These are phyloP conservation scores for Atalantia buxifolia DNA, from an alignment of 345 rosid species.

Conservation along the genomic window DNA sequence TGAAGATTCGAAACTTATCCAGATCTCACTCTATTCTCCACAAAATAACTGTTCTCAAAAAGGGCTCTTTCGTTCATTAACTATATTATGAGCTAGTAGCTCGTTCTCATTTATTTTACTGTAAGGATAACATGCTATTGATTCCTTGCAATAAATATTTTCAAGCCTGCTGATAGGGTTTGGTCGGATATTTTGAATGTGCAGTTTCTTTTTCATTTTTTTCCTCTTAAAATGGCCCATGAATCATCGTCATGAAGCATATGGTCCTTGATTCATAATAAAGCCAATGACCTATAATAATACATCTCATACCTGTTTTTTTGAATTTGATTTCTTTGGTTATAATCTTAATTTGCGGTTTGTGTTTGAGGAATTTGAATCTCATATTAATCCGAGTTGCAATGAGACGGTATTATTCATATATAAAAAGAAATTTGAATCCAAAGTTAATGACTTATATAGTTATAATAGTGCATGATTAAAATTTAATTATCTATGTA, in stretches of 20 bases:
- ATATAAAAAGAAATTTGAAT: too few species aligned
- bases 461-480: too few species aligned
- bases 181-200: not conserved
- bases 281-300: not conserved
- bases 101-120: constrained; percentile 13
- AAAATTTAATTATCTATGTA: too few species aligned
- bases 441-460: not conserved
- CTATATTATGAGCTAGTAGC: not conserved
- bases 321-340: not conserved
- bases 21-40: not conserved
- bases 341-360: not conserved
- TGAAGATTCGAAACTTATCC: not conserved
- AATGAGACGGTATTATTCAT: too few species aligned
- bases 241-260: not conserved
- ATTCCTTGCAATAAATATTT: constrained; percentile 9
- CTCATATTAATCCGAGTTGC: not conserved
- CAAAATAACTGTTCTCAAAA: too few species aligned
- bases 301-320: not conserved
- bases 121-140: not conserved
- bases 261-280: not conserved
- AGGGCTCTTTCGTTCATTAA: not conserved
- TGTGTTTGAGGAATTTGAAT: not conserved
- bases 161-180: constrained; percentile 1
- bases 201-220: not conserved
- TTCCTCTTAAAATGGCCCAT: not conserved